Evolutionary conservation across 1,284 basidiomycete species (phyloP).

Genomic region (Ustilago nuda): DNA sequence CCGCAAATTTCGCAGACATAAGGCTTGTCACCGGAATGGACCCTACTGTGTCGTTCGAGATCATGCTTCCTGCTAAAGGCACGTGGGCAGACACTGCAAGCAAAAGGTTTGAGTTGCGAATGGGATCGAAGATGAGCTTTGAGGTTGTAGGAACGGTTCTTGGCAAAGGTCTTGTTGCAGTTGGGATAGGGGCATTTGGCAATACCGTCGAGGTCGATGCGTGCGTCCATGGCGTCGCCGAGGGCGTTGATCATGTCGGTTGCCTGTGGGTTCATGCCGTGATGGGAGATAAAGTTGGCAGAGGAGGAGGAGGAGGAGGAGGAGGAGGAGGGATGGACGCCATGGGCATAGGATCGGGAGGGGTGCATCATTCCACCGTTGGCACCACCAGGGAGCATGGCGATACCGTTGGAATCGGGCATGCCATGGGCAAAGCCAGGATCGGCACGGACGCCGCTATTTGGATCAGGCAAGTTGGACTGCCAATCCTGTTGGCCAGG

Average conservation of each 20-base stretch:
- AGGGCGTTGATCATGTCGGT: constrained; percentile 59
- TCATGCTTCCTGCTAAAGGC: constrained; percentile 68
- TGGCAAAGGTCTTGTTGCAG: constrained; percentile 67
- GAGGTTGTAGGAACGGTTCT: constrained; percentile 65
- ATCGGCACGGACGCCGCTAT: constrained; percentile 5
- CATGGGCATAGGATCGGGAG: constrained; percentile 33
- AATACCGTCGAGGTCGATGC: constrained; percentile 59
- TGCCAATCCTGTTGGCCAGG: constrained; percentile 36
- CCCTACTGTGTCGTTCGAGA: constrained; percentile 66
- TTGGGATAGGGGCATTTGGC: constrained; percentile 60
- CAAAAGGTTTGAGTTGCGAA: constrained; percentile 64
- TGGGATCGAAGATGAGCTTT: constrained; percentile 63
- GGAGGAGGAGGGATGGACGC: constrained; percentile 24
- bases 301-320: no score
- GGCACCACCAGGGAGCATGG: constrained; percentile 16
- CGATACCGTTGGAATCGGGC: constrained; percentile 24
- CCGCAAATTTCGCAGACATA: constrained; percentile 67
- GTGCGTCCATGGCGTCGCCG: constrained; percentile 58
- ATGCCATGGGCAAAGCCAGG: constrained; percentile 17
- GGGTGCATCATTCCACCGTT: constrained; percentile 35
- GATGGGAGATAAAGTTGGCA: constrained; percentile 31
- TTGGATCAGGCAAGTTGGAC: constrained; percentile 21
- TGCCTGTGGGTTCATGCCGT: constrained; percentile 30
- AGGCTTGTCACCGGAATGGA: constrained; percentile 68
- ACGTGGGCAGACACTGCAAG: constrained; percentile 63